phyloP scores from a whole-genome alignment of 2,329 filamentous ascomycete species.

The Blastomyces percursus region DNA sequence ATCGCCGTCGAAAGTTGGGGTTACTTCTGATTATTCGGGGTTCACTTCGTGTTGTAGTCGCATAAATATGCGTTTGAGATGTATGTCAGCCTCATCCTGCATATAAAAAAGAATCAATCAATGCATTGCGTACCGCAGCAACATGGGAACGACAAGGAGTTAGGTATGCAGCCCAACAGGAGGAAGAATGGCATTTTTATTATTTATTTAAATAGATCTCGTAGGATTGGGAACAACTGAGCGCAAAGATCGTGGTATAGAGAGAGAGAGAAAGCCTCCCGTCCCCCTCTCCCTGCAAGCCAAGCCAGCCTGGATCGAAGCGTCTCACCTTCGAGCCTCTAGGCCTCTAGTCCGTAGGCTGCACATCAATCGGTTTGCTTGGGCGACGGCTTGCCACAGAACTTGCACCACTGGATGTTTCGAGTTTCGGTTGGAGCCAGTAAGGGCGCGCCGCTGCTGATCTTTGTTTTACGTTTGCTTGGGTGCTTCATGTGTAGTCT shows the following conservation, averaged over 20 bases:
- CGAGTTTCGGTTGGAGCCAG: background rate
- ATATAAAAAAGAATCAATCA: background rate
- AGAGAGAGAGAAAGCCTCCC: too few species aligned
- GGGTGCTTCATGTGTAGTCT: background rate
- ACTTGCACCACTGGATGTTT: background rate
- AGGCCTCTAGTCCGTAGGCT: background rate
- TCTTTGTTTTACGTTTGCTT: constrained; percentile 2
- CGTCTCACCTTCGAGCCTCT: background rate
- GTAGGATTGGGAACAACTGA: background rate
- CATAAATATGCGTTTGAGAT: background rate
- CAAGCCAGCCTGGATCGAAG: background rate
- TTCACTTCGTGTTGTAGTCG: too few species aligned
- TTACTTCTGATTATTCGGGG: background rate
- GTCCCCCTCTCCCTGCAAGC: background rate
- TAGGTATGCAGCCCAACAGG: background rate
- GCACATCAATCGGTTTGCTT: background rate
- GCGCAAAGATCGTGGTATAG: background rate
- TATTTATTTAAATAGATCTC: background rate
- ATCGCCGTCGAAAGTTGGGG: background rate
- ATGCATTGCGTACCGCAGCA: background rate
- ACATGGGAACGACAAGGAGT: background rate
- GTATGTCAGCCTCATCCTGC: background rate
- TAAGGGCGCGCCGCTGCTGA: background rate
- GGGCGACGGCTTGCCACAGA: constrained; percentile 1
- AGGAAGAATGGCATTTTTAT: background rate